Percentiles rank a stretch among this genome's conserved stretches.
Conservation (phyloP, 352 stramenopile species). For the Phytophthora fragariaefolia region DNA sequence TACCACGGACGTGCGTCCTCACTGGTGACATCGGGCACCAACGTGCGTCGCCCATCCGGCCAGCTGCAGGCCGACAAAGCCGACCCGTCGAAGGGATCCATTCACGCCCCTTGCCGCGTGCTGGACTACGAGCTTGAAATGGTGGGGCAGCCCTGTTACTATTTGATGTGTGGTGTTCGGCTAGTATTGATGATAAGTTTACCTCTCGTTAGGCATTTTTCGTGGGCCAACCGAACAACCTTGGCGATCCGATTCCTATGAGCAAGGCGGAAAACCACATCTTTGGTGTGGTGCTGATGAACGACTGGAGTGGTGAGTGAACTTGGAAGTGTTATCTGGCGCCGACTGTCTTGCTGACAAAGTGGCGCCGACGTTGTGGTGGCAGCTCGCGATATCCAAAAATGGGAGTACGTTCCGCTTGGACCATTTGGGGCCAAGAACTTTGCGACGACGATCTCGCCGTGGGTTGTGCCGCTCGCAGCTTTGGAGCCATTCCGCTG, state of each 20-base stretch:
- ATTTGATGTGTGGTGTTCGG: not conserved
- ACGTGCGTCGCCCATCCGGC: slow-evolving; percentile 86
- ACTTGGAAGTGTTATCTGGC: not conserved
- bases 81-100: slow-evolving; percentile 93
- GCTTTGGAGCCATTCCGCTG: slow-evolving; percentile 94
- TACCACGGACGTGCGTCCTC: slow-evolving; percentile 97
- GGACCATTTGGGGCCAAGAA: slow-evolving; percentile 98
- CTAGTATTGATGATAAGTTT: not conserved
- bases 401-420: slow-evolving; percentile 98
- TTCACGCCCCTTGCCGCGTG: slow-evolving; percentile 88
- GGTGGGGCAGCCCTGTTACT: slow-evolving; percentile 23
- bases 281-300: slow-evolving; percentile 98
- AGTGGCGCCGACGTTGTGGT: not conserved
- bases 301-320: slow-evolving; percentile 95
- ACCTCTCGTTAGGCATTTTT: slow-evolving; percentile 88
- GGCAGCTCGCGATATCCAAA: slow-evolving; percentile 90
- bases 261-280: slow-evolving; percentile 94
- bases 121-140: slow-evolving; percentile 98
- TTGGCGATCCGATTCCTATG: slow-evolving; percentile 91
- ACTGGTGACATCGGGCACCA: slow-evolving; percentile 88
- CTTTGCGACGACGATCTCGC: slow-evolving; percentile 96
- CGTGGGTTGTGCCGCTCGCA: slow-evolving; percentile 96
- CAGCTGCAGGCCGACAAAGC: slow-evolving; percentile 93
- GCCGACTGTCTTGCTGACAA: not conserved
- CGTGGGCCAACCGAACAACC: slow-evolving; percentile 88